Percentiles rank a stretch among this genome's conserved stretches.
Evolutionary conservation across 768 basidiomycete genomes (phyloP).

Genomic region (Pholiota molesta): DNA sequence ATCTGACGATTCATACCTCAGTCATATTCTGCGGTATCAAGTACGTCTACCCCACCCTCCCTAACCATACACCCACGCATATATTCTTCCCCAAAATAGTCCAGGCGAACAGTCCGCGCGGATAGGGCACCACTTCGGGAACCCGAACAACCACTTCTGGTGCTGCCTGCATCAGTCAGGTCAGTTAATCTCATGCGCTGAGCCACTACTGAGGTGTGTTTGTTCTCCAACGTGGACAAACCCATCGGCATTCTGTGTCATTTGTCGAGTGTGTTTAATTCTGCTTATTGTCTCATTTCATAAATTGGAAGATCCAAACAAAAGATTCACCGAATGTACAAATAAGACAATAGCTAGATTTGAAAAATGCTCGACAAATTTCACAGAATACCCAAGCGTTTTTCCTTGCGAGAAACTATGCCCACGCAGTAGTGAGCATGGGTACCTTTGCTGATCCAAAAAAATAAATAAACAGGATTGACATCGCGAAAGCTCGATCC

Average conservation of each 20-base stretch:
- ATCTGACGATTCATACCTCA: conserved; percentile 26
- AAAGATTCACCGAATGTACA: no score
- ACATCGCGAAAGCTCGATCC: conserved; percentile 56
- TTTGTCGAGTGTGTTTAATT: no score
- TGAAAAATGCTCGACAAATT: no score
- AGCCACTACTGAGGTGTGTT: no score
- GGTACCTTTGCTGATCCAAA: neutral
- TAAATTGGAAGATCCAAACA: no score
- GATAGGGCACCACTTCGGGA: conserved; percentile 78
- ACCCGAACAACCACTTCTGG: conserved; percentile 86
- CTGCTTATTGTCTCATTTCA: no score
- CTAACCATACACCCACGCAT: no score
- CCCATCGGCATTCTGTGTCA: no score
- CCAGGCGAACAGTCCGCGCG: conserved; percentile 71
- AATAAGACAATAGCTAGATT: no score
- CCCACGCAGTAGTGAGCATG: neutral
- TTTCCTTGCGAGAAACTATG: no score
- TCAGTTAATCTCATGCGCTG: conserved; percentile 20
- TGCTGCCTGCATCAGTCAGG: conserved; percentile 69
- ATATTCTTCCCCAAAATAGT: conserved; percentile 32
- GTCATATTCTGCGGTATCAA: conserved; percentile 89
- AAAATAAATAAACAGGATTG: conserved; percentile 44
- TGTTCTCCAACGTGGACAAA: no score
- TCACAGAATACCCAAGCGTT: no score
- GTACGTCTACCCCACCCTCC: conserved; percentile 36